Evolutionary conservation across 1,139 yeast species (phyloP), one percentile per base, ranked within the genome.

Genomic region (Kodamaea fungicola): DNA sequence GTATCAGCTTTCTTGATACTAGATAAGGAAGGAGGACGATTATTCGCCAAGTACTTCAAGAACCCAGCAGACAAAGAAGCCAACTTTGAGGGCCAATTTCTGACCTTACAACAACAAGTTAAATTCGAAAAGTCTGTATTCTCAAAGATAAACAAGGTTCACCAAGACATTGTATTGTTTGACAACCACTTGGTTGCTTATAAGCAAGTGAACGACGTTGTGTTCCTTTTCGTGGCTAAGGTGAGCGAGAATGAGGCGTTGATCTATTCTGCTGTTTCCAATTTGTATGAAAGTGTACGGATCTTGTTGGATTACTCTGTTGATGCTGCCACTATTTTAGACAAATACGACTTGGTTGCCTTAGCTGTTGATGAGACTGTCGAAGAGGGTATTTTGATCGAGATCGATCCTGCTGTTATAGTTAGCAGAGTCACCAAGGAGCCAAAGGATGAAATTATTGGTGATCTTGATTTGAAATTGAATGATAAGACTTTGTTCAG

Each of bases 361-460:
- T 75, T 92, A 59, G 88, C 95, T 7, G 76, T 90, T 33, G 98
- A 92, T 60, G 98, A 92, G 64, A 77, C 95, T 19, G 72, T 92
- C 40, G 98, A 92, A 58, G 94, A 86, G 51, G 96, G 97, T 22
- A 80, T 92, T 46, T 81, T 94, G 44, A 73, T 94, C 50, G 97
- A 92, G 62, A 83, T 89, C 30, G 97, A 92, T 54, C 81, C 95
- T 3, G 79, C 83, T 31, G 80, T 88, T 34, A 86, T 92, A 51
- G 92, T 90, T 5, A 78, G 95, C 12, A 76, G 98, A 61, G 96
- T 90, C 12, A 85, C 97, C 25, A 78, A 80, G 49, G 82, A 94
- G 23, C 96, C 97, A 26, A 40, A 42, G 31, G 39, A 34, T 7
- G 39, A 34, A 10, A 31, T 32, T 19, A 26, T 31, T 30, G 40